A percentile compares a stretch with the other conserved stretches of the same genome.
These are phyloP conservation scores for Stemphylium vesicarium DNA, from an alignment of 2,329 filamentous ascomycete genomes.

Conservation along the genomic window DNA sequence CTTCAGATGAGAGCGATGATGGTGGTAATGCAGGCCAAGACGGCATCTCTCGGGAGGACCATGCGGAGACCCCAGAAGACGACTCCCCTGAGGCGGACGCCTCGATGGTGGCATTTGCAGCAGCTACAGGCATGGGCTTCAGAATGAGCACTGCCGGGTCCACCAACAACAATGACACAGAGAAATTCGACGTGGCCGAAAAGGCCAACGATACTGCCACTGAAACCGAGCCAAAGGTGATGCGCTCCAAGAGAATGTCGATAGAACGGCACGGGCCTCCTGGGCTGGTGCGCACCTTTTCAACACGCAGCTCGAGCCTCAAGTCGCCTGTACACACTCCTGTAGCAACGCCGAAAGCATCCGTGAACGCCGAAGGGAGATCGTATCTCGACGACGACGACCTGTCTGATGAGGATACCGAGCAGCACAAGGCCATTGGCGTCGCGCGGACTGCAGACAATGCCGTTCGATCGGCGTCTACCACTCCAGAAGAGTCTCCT, in stretches of 20 bases:
- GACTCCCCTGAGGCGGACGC: constrained; percentile 28
- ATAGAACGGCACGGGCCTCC: constrained; percentile 43
- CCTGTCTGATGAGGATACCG: constrained; percentile 36
- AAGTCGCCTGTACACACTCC: constrained; percentile 32
- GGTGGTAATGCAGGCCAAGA: constrained; percentile 12
- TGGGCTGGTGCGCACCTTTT: constrained; percentile 44
- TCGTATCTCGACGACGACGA: constrained; percentile 40
- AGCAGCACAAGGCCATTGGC: constrained; percentile 46
- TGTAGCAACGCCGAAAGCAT: constrained; percentile 20
- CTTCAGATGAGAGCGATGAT: not conserved
- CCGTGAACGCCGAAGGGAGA: constrained; percentile 23
- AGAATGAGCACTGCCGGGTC: constrained; percentile 30
- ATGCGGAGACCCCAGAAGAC: not conserved
- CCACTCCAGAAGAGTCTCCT: constrained; percentile 29
- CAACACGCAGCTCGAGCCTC: constrained; percentile 38
- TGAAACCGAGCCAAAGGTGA: constrained; percentile 36
- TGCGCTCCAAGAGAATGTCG: constrained; percentile 46
- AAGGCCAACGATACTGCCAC: constrained; percentile 29
- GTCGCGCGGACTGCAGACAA: constrained; percentile 53
- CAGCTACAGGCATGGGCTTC: constrained; percentile 40
- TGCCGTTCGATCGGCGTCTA: constrained; percentile 39
- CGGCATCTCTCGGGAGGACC: constrained; percentile 8
- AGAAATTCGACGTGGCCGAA: constrained; percentile 25
- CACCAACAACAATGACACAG: constrained; percentile 13
- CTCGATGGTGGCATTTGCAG: constrained; percentile 42